Conservation (phyloP, 306 rosid species). For the Fragaria iinumae region DNA sequence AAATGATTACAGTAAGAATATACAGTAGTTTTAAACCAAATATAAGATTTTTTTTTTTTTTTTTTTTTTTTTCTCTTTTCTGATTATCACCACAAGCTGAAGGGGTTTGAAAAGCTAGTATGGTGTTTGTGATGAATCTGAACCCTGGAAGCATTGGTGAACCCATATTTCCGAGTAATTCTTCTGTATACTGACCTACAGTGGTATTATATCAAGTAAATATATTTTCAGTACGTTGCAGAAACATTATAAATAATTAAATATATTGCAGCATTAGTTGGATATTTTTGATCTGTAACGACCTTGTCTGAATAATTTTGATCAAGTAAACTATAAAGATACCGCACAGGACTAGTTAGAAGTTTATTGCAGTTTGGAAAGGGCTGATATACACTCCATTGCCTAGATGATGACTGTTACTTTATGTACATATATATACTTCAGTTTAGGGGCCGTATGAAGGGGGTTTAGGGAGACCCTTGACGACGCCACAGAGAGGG, state of each 20-base stretch:
- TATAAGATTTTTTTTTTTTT: too few relatives aligned
- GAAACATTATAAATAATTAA: too few relatives aligned
- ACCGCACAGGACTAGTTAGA: neutral
- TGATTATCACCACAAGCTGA: neutral
- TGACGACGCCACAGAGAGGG: constrained; percentile 45
- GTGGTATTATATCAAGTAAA: too few relatives aligned
- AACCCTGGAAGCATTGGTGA: neutral
- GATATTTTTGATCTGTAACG: neutral
- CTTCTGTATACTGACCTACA: neutral
- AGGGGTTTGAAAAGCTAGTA: neutral
- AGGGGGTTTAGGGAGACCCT: constrained; percentile 40
- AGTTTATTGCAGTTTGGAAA: constrained; percentile 4
- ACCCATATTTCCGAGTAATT: neutral
- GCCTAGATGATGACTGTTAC: neutral
- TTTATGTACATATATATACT: neutral
- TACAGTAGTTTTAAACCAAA: neutral
- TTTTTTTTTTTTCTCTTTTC: too few relatives aligned
- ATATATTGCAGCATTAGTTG: neutral
- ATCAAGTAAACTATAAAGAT: neutral
- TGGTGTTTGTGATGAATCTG: neutral
- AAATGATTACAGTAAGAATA: neutral
- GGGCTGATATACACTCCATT: constrained; percentile 14
- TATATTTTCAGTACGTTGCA: neutral
- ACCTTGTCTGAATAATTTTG: neutral
- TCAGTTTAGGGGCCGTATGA: constrained; percentile 25